Percentiles rank a stretch among this genome's conserved stretches.
These are phyloP conservation scores for Coffea eugenioides DNA, from an alignment of 257 asterid species.

Conservation along the genomic window DNA sequence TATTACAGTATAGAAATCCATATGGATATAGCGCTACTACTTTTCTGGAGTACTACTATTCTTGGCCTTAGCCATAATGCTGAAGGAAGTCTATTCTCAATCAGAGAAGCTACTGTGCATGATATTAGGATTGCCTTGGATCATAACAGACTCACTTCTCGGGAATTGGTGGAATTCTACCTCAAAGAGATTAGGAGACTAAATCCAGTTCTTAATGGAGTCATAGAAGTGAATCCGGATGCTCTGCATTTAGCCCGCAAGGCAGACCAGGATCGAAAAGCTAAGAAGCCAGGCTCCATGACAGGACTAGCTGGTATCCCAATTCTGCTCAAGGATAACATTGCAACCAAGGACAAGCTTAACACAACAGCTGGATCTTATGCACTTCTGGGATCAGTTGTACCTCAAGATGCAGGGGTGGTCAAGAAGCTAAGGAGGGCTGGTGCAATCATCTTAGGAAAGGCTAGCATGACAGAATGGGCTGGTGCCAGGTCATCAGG, in stretches of 20 bases:
- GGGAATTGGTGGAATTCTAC: too few species aligned
- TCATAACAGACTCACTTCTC: too few species aligned
- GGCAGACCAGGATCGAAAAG: too few species aligned
- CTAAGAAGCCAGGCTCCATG: constrained; percentile 11
- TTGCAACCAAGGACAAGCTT: constrained; percentile 30
- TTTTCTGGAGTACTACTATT: not conserved
- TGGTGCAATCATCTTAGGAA: too few species aligned
- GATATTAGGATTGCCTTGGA: constrained; percentile 24
- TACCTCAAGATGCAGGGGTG: not conserved
- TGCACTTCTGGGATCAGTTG: constrained; percentile 40
- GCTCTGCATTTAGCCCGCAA: constrained; percentile 37
- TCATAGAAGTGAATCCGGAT: constrained; percentile 54
- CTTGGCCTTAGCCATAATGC: not conserved
- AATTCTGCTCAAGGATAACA: constrained; percentile 40
- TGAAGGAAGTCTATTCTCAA: constrained; percentile 24
- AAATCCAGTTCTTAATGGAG: constrained; percentile 30
- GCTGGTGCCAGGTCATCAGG: too few species aligned
- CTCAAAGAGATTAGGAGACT: too few species aligned
- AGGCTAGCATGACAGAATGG: too few species aligned
- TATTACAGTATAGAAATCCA: not conserved
- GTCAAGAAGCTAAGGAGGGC: too few species aligned
- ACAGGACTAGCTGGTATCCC: constrained; percentile 41
- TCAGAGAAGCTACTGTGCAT: constrained; percentile 51
- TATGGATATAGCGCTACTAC: not conserved
- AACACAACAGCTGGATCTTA: constrained; percentile 54